A percentile compares a stretch with the other conserved stretches of the same genome.
These are phyloP conservation scores for Fusarium sulawesiense DNA, from an alignment of 2,329 filamentous ascomycete species.

Conservation along the genomic window DNA sequence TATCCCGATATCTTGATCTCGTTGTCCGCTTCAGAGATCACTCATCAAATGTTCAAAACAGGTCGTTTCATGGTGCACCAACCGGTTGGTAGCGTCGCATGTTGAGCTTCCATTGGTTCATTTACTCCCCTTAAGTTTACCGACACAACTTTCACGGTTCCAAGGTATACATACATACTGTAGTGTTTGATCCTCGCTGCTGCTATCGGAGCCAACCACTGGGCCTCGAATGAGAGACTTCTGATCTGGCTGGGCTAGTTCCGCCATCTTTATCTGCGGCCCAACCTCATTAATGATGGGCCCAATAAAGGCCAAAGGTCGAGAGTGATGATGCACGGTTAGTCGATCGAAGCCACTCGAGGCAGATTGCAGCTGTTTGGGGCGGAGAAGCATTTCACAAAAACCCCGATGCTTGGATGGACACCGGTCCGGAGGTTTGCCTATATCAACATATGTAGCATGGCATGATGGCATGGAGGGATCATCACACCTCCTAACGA, in stretches of 20 bases:
- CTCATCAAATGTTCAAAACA: conserved; percentile 13
- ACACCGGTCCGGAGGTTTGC: conserved; percentile 18
- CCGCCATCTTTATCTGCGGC: not conserved
- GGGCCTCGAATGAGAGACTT: conserved; percentile 17
- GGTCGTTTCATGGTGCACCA: conserved; percentile 33
- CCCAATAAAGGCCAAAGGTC: conserved; percentile 1
- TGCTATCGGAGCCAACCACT: conserved; percentile 27
- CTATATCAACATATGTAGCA: conserved; percentile 10
- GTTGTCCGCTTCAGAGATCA: conserved; percentile 4
- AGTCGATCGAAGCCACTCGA: conserved; percentile 21
- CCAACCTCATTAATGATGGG: conserved; percentile 19
- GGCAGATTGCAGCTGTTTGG: conserved; percentile 7
- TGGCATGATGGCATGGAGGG: conserved; percentile 5
- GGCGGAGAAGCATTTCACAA: conserved; percentile 1
- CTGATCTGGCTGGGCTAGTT: conserved; percentile 1
- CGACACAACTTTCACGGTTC: conserved; percentile 22
- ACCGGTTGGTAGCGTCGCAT: conserved; percentile 18
- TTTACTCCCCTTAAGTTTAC: conserved; percentile 18
- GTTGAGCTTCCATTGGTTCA: conserved; percentile 21
- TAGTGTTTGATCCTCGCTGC: conserved; percentile 28
- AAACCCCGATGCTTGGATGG: not conserved
- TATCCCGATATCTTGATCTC: conserved; percentile 3
- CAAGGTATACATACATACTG: conserved; percentile 11
- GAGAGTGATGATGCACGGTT: conserved; percentile 15
- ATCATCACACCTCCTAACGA: conserved; percentile 5